A percentile compares a stretch with the other conserved stretches of the same genome.
These are phyloP conservation scores for Cyclospora cayetanensis DNA, from an alignment of 169 alveolate species.

Conservation along the genomic window DNA sequence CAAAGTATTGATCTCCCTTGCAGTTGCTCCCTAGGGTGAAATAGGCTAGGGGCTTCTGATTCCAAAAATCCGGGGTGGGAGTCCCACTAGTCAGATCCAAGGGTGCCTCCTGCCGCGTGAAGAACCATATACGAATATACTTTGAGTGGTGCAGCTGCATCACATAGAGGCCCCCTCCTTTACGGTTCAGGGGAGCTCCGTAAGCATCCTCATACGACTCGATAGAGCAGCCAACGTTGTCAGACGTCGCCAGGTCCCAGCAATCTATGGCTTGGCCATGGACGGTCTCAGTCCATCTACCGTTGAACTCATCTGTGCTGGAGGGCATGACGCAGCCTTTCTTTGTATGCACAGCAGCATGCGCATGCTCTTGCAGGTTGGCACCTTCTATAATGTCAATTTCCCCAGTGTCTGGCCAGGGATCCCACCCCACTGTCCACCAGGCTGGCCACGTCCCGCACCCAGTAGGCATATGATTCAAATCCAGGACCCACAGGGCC, in stretches of 20 bases:
- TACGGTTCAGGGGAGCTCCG: slow-evolving; percentile 34
- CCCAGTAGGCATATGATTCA: slow-evolving; percentile 64
- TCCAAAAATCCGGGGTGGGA: slow-evolving; percentile 45
- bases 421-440: slow-evolving; percentile 66
- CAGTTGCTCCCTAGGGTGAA: slow-evolving; percentile 37
- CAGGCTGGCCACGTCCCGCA: slow-evolving; percentile 64
- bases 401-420: slow-evolving; percentile 68
- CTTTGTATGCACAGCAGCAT: slow-evolving; percentile 11
- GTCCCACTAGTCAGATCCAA: slow-evolving; percentile 40
- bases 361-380: not conserved
- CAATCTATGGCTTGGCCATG: slow-evolving; percentile 31
- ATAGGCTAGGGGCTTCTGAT: slow-evolving; percentile 29
- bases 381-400: slow-evolving; percentile 63
- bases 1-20: not conserved
- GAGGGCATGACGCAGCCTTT: slow-evolving; percentile 50
- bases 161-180: slow-evolving; percentile 59
- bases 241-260: slow-evolving; percentile 36
- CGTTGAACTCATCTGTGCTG: not conserved
- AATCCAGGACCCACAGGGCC: slow-evolving; percentile 55
- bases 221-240: slow-evolving; percentile 51
- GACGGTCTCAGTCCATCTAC: not conserved
- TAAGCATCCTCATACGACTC: slow-evolving; percentile 50
- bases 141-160: slow-evolving; percentile 44
- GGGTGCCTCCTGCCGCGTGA: slow-evolving; percentile 37
- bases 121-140: slow-evolving; percentile 51